Evolutionary conservation across 257 asterid species (phyloP).

Genomic region (Forsythia suspensa): DNA sequence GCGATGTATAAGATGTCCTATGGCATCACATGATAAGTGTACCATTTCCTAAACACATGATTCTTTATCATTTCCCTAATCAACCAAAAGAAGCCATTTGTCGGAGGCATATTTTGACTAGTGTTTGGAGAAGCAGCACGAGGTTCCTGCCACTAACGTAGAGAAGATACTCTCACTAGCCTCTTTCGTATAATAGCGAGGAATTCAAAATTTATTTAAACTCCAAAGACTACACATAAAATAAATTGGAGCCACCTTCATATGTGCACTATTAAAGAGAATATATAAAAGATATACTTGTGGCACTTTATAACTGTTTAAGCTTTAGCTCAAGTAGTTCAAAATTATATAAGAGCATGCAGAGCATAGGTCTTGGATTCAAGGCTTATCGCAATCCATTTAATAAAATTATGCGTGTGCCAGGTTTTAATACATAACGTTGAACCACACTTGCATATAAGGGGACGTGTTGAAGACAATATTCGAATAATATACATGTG

Average conservation of each 20-base stretch:
- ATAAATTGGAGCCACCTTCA: slow-evolving; percentile 60
- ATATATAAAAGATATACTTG: no score
- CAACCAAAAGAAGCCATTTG: slow-evolving; percentile 72
- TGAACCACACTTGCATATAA: no score
- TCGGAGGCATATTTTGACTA: slow-evolving; percentile 77
- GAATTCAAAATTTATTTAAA: slow-evolving; percentile 75
- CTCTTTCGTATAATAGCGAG: slow-evolving; percentile 62
- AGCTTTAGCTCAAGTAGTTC: no score
- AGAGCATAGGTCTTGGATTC: no score
- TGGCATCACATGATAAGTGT: slow-evolving; percentile 50
- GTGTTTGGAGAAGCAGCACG: slow-evolving; percentile 10
- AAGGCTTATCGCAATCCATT: no score
- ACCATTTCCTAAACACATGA: slow-evolving; percentile 60
- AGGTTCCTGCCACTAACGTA: no score
- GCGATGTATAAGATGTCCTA: slow-evolving; percentile 70
- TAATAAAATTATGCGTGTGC: no score
- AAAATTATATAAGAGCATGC: no score
- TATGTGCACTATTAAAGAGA: slow-evolving; percentile 24
- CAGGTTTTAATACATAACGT: no score
- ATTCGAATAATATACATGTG: no score
- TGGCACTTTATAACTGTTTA: no score
- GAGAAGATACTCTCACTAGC: slow-evolving; percentile 68
- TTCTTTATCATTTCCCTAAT: slow-evolving; percentile 35
- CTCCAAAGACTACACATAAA: slow-evolving; percentile 55
- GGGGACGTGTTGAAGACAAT: no score